Percentiles rank a stretch among this genome's conserved stretches.
These are phyloP conservation scores for Bathelium albidoporum DNA, from an alignment of 495 filamentous ascomycete species.

Conservation along the genomic window DNA sequence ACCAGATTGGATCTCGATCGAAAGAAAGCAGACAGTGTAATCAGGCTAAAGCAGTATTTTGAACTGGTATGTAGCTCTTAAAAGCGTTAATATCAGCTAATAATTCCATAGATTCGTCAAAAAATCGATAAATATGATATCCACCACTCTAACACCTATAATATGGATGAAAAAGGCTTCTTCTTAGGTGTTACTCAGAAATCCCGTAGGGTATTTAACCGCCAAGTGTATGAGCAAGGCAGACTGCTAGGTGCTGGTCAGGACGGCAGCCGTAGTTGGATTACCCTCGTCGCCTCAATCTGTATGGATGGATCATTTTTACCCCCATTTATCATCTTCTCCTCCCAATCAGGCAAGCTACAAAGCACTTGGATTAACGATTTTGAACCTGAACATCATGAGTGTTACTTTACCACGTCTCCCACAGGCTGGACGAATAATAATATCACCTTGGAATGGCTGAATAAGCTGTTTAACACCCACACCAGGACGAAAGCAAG, in stretches of 20 bases:
- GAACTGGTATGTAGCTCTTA: background rate
- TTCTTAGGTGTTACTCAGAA: conserved; percentile 8
- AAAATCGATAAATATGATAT: conserved; percentile 18
- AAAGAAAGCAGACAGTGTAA: background rate
- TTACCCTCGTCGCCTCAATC: conserved; percentile 15
- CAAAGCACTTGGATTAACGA: conserved; percentile 15
- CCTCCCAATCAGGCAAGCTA: conserved; percentile 5
- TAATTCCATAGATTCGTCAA: conserved; percentile 1
- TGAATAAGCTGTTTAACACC: conserved; percentile 17
- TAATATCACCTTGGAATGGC: conserved; percentile 13
- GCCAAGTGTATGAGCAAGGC: background rate
- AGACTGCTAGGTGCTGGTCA: background rate
- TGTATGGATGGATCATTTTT: conserved; percentile 16
- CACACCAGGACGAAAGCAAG: conserved; percentile 10
- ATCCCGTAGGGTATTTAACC: background rate
- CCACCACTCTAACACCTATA: conserved; percentile 13
- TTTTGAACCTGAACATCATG: conserved; percentile 2
- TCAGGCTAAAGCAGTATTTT: background rate
- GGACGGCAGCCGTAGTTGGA: conserved; percentile 13
- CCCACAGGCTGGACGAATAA: background rate
- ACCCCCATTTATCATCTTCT: conserved; percentile 17
- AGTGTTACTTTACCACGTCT: conserved; percentile 13
- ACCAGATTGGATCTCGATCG: background rate
- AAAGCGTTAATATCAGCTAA: background rate
- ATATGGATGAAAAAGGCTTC: conserved; percentile 24